phyloP scores from a whole-genome alignment of 768 basidiomycete genomes.

The Leucosporidium creatinivorum region DNA sequence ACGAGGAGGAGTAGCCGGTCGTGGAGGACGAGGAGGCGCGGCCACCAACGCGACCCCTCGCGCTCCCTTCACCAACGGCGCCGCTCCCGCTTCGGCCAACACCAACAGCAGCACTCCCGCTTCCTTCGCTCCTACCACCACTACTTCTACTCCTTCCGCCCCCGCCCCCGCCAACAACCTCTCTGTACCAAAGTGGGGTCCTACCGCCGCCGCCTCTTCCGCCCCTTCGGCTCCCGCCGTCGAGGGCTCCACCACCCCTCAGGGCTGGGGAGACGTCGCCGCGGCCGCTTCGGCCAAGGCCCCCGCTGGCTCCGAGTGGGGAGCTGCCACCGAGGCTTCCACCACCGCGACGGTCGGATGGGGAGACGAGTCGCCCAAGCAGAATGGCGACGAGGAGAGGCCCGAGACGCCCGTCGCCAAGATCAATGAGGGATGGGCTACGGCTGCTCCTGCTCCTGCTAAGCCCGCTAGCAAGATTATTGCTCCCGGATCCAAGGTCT shows the following conservation, averaged over 20 bases:
- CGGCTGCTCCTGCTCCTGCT: not conserved
- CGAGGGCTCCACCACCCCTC: not conserved
- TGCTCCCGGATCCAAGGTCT: slow-evolving; percentile 26
- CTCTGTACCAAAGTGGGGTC: not conserved
- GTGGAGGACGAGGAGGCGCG: not conserved
- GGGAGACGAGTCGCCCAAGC: slow-evolving; percentile 11
- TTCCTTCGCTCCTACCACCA: slow-evolving; percentile 1
- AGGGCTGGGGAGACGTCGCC: slow-evolving; percentile 2
- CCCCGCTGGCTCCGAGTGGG: not conserved
- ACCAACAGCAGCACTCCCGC: not conserved
- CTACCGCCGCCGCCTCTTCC: not conserved
- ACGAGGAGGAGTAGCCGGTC: slow-evolving; percentile 2
- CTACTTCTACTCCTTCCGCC: slow-evolving; percentile 2
- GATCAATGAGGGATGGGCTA: not conserved
- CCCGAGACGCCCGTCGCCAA: slow-evolving; percentile 2
- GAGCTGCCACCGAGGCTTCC: slow-evolving; percentile 12
- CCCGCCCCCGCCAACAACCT: not conserved
- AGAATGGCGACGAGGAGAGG: not conserved
- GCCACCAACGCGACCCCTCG: not conserved
- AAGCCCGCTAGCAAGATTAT: slow-evolving; percentile 8
- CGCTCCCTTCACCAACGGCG: slow-evolving; percentile 4
- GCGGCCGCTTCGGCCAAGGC: not conserved
- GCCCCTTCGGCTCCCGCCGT: slow-evolving; percentile 1
- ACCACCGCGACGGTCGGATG: slow-evolving; percentile 16
- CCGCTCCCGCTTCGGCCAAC: not conserved